phyloP scores from a whole-genome alignment of 2,329 filamentous ascomycete genomes.

The Arthroderma uncinatum region DNA sequence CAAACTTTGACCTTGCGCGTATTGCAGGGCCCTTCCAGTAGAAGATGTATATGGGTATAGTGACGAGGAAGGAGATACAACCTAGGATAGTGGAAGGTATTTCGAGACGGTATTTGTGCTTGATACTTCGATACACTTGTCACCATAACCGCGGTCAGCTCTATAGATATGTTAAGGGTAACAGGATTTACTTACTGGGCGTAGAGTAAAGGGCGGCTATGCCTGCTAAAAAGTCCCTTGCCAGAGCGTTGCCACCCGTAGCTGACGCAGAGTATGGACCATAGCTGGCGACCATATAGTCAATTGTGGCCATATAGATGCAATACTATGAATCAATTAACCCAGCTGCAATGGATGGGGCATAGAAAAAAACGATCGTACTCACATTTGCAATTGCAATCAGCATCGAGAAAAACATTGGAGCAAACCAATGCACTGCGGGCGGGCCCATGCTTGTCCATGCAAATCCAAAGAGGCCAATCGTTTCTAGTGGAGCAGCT shows the following conservation, averaged over 20 bases:
- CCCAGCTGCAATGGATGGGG: not conserved
- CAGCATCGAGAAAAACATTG: conserved; percentile 47
- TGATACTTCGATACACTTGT: conserved; percentile 40
- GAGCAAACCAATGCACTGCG: conserved; percentile 48
- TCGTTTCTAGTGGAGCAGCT: conserved; percentile 45
- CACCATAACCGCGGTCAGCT: conserved; percentile 3
- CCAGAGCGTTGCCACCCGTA: conserved; percentile 55
- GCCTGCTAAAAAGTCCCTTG: conserved; percentile 53
- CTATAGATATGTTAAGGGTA: not conserved
- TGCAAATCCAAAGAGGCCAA: conserved; percentile 52
- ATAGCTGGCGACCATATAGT: conserved; percentile 58
- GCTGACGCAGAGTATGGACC: conserved; percentile 53
- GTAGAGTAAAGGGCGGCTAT: conserved; percentile 48
- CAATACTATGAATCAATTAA: conserved; percentile 20
- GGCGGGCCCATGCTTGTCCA: conserved; percentile 48
- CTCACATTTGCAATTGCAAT: conserved; percentile 52
- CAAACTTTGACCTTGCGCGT: conserved; percentile 50
- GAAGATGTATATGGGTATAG: conserved; percentile 53
- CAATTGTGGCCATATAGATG: conserved; percentile 55
- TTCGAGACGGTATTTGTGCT: conserved; percentile 41
- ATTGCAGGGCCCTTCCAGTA: conserved; percentile 53
- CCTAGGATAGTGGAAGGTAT: conserved; percentile 51
- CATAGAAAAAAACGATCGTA: conserved; percentile 16
- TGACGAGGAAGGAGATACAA: conserved; percentile 49
- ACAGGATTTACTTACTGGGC: conserved; percentile 32